Conservation (phyloP, 345 rosid species). For the Melastoma malabathricum region DNA sequence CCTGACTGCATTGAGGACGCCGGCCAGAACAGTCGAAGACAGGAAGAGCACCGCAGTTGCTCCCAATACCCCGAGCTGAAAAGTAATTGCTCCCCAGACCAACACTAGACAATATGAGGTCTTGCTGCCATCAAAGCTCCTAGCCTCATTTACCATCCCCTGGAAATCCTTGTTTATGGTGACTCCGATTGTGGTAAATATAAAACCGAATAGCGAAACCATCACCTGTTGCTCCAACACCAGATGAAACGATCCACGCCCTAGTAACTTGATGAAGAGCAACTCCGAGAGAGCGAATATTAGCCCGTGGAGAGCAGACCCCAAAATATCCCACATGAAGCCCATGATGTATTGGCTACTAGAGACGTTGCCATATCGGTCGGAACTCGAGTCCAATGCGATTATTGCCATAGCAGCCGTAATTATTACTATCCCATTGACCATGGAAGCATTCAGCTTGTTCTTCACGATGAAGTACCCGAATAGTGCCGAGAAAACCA, state of each 20-base stretch:
- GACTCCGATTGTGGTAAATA: slow-evolving; percentile 59
- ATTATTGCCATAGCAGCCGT: slow-evolving; percentile 55
- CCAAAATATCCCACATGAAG: slow-evolving; percentile 65
- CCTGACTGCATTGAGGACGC: slow-evolving; percentile 75
- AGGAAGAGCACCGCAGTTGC: slow-evolving; percentile 56
- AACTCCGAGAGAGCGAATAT: slow-evolving; percentile 81
- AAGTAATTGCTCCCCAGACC: slow-evolving; percentile 53
- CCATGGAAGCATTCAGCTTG: slow-evolving; percentile 46
- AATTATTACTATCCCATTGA: slow-evolving; percentile 58
- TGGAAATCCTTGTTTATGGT: slow-evolving; percentile 38
- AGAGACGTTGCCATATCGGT: slow-evolving; percentile 34
- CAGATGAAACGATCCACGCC: slow-evolving; percentile 71
- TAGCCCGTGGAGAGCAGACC: slow-evolving; percentile 77
- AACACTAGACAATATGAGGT: slow-evolving; percentile 36
- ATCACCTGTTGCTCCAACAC: slow-evolving; percentile 76
- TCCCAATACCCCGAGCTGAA: slow-evolving; percentile 67
- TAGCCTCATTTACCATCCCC: slow-evolving; percentile 41
- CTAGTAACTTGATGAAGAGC: slow-evolving; percentile 48
- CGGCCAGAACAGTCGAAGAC: slow-evolving; percentile 68
- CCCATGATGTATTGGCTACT: slow-evolving; percentile 52
- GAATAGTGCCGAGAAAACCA: slow-evolving; percentile 56
- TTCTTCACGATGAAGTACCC: slow-evolving; percentile 60
- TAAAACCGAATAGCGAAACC: slow-evolving; percentile 58
- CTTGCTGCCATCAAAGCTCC: slow-evolving; percentile 38
- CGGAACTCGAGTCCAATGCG: slow-evolving; percentile 69